phyloP scores from a whole-genome alignment of 495 filamentous ascomycete genomes.

The Penicillium psychrofluorescens region DNA sequence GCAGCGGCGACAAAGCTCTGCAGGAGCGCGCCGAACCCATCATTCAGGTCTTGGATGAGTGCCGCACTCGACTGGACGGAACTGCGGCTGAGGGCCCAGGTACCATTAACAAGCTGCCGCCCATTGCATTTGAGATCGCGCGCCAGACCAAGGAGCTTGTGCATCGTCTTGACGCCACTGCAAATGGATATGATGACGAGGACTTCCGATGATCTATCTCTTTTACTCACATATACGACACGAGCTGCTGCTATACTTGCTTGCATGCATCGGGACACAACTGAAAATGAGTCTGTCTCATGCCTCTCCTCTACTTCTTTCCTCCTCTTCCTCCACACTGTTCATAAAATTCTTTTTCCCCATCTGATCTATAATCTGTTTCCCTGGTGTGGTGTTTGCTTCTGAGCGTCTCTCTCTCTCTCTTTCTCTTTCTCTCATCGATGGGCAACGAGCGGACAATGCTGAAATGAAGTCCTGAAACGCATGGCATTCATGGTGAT shows the following conservation, averaged over 20 bases:
- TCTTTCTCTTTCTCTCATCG: slow-evolving; percentile 23
- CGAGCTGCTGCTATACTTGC: too few relatives aligned
- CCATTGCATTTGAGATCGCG: slow-evolving; percentile 82
- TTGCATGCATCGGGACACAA: too few relatives aligned
- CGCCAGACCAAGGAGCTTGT: slow-evolving; percentile 73
- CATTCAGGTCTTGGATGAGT: slow-evolving; percentile 54
- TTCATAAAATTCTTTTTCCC: slow-evolving; percentile 3
- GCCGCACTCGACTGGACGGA: slow-evolving; percentile 56
- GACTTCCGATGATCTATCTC: slow-evolving; percentile 27
- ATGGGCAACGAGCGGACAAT: slow-evolving; percentile 35
- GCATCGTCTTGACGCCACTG: slow-evolving; percentile 31
- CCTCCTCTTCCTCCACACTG: not conserved
- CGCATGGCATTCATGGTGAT: slow-evolving; percentile 21
- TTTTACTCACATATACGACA: too few relatives aligned
- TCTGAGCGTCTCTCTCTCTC: slow-evolving; percentile 2
- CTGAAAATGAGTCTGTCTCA: too few relatives aligned
- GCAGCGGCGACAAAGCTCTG: slow-evolving; percentile 32
- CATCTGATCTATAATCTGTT: not conserved
- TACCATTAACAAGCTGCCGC: slow-evolving; percentile 63
- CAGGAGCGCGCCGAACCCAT: slow-evolving; percentile 54
- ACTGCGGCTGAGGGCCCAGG: slow-evolving; percentile 59
- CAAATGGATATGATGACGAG: slow-evolving; percentile 32
- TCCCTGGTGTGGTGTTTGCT: not conserved
- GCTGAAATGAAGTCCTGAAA: slow-evolving; percentile 34
- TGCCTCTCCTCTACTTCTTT: not conserved